phyloP scores from a whole-genome alignment of 306 rosid genomes.

The Lithocarpus polystachyus region DNA sequence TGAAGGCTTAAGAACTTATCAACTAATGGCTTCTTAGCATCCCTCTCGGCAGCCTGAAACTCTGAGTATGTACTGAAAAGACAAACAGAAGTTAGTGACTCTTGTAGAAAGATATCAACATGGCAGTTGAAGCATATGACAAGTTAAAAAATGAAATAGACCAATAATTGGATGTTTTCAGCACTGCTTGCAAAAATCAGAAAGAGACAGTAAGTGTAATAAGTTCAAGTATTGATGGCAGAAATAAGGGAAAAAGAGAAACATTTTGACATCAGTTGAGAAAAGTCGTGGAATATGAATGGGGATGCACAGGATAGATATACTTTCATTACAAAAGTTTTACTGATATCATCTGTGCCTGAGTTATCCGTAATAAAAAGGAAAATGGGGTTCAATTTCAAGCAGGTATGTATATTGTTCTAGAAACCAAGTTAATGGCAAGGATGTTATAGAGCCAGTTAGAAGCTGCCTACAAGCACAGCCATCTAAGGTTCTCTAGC shows the following conservation, averaged over 20 bases:
- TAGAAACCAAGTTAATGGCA: not conserved
- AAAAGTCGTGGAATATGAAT: too few species aligned
- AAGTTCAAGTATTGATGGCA: not conserved
- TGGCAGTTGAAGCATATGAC: not conserved
- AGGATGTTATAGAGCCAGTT: not conserved
- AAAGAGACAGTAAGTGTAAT: not conserved
- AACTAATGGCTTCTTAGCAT: constrained; percentile 18
- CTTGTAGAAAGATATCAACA: not conserved
- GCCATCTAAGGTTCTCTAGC: too few species aligned
- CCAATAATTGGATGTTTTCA: not conserved
- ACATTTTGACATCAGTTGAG: not conserved
- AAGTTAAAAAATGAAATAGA: not conserved
- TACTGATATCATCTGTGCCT: not conserved
- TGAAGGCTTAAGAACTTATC: constrained; percentile 23
- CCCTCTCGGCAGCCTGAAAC: constrained; percentile 23
- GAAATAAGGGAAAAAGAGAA: not conserved
- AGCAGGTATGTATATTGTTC: not conserved
- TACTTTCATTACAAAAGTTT: too few species aligned
- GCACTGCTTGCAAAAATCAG: too few species aligned
- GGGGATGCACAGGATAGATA: too few species aligned
- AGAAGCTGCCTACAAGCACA: not conserved
- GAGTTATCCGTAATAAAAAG: not conserved
- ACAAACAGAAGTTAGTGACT: not conserved
- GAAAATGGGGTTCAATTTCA: not conserved
- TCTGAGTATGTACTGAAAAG: constrained; percentile 28